Evolutionary conservation across 805 yeast genomes (phyloP), one percentile per base, ranked within the genome.

Genomic region (Blastobotrys mokoenaii): DNA sequence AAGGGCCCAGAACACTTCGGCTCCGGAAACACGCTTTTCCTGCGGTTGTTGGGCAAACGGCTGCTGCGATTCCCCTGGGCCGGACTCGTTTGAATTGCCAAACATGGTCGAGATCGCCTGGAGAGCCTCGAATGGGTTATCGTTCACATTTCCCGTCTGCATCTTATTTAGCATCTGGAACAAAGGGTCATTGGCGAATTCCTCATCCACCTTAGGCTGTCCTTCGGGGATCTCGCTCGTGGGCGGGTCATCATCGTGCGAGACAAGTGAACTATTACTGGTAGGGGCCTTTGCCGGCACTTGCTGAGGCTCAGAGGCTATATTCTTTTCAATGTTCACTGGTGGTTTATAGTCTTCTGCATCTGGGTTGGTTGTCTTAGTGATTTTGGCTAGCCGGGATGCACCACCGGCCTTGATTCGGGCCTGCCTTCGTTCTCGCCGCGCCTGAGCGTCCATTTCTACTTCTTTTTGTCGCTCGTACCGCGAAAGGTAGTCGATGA

Each of bases 381-480:
- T 62, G 50, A 63, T 63, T 34, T 58, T 53, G 11, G 61, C 58
- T 33, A 62, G 52, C 8, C 67, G 49, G 42, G 46, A 48, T 3
- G 58, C 48, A 8, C 61, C 63, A 6, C 53, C 51, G n/a, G 54
- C 57, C 16, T 46, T 46, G 40, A 63, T 57, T 14, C 59, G 50
- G n/a, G 59, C 61, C 51, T 56, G 60, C 17, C 67, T 59, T 32
- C 61, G 44, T 46, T 58, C 65, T 38, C 57, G 35, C 36, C 42
- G 41, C 15, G 38, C 35, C 29, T 45, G 27, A 9, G 48, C 45
- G 20, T 46, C 49, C 44, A 39, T 43, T 39, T 38, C 11, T 11
- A 7, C 6, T 34, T 34, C 22, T 31, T 31, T 31, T 5, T 10
- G 34, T 22, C 27, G n/a, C n/a, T n/a, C n/a, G n/a, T n/a, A n/a